Evolutionary conservation across 2,329 filamentous ascomycete genomes (phyloP).

Genomic region (Fusarium sororula): DNA sequence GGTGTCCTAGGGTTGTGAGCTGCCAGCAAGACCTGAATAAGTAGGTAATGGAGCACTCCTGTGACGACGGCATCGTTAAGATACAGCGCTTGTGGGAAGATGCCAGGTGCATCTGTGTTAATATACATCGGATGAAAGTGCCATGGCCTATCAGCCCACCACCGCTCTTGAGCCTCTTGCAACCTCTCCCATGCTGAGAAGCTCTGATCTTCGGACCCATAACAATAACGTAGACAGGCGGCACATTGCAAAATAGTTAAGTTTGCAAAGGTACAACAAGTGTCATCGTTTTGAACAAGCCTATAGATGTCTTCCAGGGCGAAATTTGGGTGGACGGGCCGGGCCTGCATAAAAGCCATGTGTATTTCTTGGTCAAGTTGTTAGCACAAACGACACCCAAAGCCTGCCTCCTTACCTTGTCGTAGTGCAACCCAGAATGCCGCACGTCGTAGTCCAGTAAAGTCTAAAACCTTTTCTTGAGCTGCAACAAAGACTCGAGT

Average conservation of each 20-base stretch:
- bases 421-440: slow-evolving; percentile 43
- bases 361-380: slow-evolving; percentile 41
- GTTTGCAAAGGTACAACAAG: slow-evolving; percentile 41
- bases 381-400: background rate
- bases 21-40: slow-evolving; percentile 41
- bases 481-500: slow-evolving; percentile 43
- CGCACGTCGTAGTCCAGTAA: slow-evolving; percentile 42
- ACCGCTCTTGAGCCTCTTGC: slow-evolving; percentile 37
- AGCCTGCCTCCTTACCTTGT: background rate
- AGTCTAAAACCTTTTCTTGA: slow-evolving; percentile 40
- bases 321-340: slow-evolving; percentile 42
- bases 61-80: slow-evolving; percentile 44
- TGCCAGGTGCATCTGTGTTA: slow-evolving; percentile 7
- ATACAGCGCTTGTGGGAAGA: slow-evolving; percentile 38
- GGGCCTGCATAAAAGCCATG: slow-evolving; percentile 44
- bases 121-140: slow-evolving; percentile 41
- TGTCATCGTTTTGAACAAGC: slow-evolving; percentile 36
- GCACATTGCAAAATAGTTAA: slow-evolving; percentile 42
- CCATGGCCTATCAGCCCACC: slow-evolving; percentile 45
- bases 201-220: slow-evolving; percentile 41
- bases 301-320: slow-evolving; percentile 34
- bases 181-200: slow-evolving; percentile 33
- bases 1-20: slow-evolving; percentile 43
- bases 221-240: slow-evolving; percentile 43
- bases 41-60: slow-evolving; percentile 42